Base-by-base conservation (phyloP, 345 rosid genomes). In the Salix exigua region DNA sequence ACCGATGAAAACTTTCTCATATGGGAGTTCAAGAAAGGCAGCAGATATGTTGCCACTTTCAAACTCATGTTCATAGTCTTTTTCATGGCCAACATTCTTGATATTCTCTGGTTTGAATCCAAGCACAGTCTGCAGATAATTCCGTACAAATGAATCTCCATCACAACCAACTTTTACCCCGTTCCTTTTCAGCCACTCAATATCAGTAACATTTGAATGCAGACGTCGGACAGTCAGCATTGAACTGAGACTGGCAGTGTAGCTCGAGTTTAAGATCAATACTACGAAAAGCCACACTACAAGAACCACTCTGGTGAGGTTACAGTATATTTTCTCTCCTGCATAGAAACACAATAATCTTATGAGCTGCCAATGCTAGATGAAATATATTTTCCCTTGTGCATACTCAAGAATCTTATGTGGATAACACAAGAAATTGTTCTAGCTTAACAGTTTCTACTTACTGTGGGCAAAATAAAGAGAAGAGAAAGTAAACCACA, bases 391-490 rank as follows among this genome's bases (percentile, higher is more conserved):
- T n/a, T 8, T 40, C 14, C 10, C 26, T 13, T 14, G 21, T 63
- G 16, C 50, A 13, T 44, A 13, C 50, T 44, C 17, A 0, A 44
- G 44, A 40, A 40, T 40, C 44, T 40, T 40, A 10, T 2, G 13
- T 40, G 44, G 44, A 40, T 40, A 12, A 13, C 13, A 40, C 44
- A 40, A 2, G 50, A 44, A 44, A 44, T 44, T 46, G 5, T 46
- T 46, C 50, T 13, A 46, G 50, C 14, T 4, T 3, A 6, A 55
- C 2, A 16, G 3, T 64, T 58, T 46, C 18, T 46, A 75, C 91
- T 82, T 78, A 88, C 90, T 86, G 68, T 90, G 92, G 37, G 91
- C 90, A 30, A 87, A 85, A 84, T 87, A 87, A 48, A 90, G 82
- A 26, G 92, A 83, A 46, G 88, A 85, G 83, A 85, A 83, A 60